A percentile compares a stretch with the other conserved stretches of the same genome.
phyloP scores from a whole-genome alignment of 371 early-diverging fungal species.

The Mucor plumbeus region DNA sequence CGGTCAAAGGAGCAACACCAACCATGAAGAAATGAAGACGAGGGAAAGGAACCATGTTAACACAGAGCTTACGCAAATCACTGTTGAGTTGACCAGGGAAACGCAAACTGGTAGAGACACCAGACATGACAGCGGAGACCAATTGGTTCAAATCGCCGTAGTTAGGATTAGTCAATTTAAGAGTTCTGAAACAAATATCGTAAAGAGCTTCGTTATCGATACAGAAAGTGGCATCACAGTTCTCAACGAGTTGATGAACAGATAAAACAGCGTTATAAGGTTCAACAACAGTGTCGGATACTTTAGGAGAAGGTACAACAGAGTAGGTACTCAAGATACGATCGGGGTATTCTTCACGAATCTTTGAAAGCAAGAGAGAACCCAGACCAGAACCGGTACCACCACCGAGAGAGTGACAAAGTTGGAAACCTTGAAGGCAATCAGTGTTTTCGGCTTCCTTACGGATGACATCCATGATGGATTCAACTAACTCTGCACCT shows the following conservation, averaged over 20 bases:
- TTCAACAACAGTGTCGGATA: constrained; percentile 90
- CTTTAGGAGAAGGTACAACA: constrained; percentile 93
- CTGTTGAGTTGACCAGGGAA: constrained; percentile 99
- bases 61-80: constrained; percentile 97
- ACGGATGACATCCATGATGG: constrained; percentile 83
- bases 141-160: constrained; percentile 85
- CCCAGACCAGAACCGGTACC: constrained; percentile 93
- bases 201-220: constrained; percentile 98
- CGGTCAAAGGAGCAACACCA: constrained; percentile 92
- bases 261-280: constrained; percentile 91
- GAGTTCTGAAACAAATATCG: constrained; percentile 85
- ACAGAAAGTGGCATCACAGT: constrained; percentile 96
- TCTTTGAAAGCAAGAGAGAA: constrained; percentile 86
- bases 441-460: constrained; percentile 87
- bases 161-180: constrained; percentile 81
- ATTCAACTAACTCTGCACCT: constrained; percentile 89
- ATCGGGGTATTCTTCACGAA: constrained; percentile 94
- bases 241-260: constrained; percentile 89
- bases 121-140: constrained; percentile 89
- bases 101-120: constrained; percentile 96
- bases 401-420: constrained; percentile 90
- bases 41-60: constrained; percentile 99
- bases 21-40: constrained; percentile 90
- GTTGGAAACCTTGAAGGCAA: constrained; percentile 90
- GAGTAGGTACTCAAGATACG: constrained; percentile 94